Base-by-base conservation (phyloP, 805 yeast genomes). In the Cyberlindnera mycetangii region DNA sequence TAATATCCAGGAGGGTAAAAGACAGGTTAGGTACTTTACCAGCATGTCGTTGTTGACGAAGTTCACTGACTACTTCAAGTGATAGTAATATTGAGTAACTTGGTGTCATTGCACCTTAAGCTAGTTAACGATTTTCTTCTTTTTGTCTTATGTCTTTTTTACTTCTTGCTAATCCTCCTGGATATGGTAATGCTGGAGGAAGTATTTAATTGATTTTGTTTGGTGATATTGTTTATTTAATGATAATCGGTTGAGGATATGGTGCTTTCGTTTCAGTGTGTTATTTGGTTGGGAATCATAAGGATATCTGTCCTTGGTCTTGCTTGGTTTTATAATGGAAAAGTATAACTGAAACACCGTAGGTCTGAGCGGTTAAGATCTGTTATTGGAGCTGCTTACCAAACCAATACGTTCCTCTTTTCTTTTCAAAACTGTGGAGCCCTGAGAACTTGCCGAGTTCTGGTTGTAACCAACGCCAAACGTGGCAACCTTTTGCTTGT, bases 31-130 rank as follows among this genome's bases (percentile, higher is more conserved):
- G 16, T 57, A 58, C 21, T 53, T 49, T 38, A 44, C 54, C 14
- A 51, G 59, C 14, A 54, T 56, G 60, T 56, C 60, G 4, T 21
- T 58, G 14, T 39, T 58, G 24, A 47, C 49, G n/a, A 53, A 52
- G 34, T 55, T 58, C 44, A 56, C 60, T 3, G 50, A 48, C 37
- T 53, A 48, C 42, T 56, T 58, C 49, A 58, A 56, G 31, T 56
- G 43, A 52, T 22, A 21, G 5, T 11, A n/a, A 14, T 9, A n/a
- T 15, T 4, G n/a, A 15, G n/a, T n/a, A 15, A 15, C 32, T 33
- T 25, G 15, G 21, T 12, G 15, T n/a, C 32, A 35, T 31, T 28
- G 32, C n/a, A n/a, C 33, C n/a, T 7, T 34, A 32, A 22, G 36
- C 28, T 37, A 15, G 12, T 11, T 38, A 30, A 16, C 35, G 7